Evolutionary conservation across 2,329 filamentous ascomycete genomes (phyloP).

Genomic region (Plectosphaerella cucumerina): DNA sequence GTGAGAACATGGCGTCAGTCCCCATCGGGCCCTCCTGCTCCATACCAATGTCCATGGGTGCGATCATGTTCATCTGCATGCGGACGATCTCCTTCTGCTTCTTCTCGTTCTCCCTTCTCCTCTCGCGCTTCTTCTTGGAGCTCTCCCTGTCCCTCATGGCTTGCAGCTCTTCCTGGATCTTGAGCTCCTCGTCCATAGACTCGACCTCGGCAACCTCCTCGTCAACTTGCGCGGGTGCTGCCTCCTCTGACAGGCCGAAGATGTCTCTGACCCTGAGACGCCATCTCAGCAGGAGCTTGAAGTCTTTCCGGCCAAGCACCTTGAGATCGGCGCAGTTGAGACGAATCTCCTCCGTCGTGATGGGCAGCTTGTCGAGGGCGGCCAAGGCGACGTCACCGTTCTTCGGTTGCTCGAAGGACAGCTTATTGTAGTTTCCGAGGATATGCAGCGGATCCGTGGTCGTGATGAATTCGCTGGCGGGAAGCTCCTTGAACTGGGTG

Average conservation of each 20-base stretch:
- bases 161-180: conserved; percentile 83
- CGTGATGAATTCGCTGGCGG: conserved; percentile 91
- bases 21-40: conserved; percentile 78
- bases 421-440: conserved; percentile 76
- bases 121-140: conserved; percentile 75
- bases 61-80: conserved; percentile 96
- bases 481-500: conserved; percentile 83
- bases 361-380: conserved; percentile 78
- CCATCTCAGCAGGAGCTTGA: conserved; percentile 87
- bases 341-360: conserved; percentile 80
- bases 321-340: conserved; percentile 79
- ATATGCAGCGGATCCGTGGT: conserved; percentile 91
- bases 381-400: conserved; percentile 84
- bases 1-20: conserved; percentile 78
- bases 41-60: conserved; percentile 92
- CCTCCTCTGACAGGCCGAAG: conserved; percentile 81
- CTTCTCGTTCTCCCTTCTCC: conserved; percentile 83
- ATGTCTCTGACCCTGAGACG: conserved; percentile 83
- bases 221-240: conserved; percentile 44
- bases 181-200: conserved; percentile 91
- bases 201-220: conserved; percentile 81
- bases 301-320: conserved; percentile 89
- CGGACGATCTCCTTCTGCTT: conserved; percentile 94
- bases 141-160: conserved; percentile 75
- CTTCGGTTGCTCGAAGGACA: conserved; percentile 75